Conservation (phyloP, 140 eudicot species). For the Flaveria floridana region DNA sequence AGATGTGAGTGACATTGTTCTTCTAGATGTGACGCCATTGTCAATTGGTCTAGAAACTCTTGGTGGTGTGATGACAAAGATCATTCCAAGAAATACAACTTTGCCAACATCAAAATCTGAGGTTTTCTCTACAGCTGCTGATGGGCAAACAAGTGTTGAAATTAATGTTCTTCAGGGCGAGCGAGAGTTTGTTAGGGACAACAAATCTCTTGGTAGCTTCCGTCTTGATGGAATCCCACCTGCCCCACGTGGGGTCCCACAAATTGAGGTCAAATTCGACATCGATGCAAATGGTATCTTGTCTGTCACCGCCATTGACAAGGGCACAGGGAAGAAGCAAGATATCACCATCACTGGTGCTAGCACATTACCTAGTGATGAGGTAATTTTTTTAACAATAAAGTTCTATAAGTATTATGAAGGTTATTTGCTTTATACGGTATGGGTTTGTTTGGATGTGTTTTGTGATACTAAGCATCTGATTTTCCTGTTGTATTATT, state of each 20-base stretch:
- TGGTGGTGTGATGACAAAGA: slow-evolving; percentile 98
- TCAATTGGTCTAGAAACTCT: slow-evolving; percentile 91
- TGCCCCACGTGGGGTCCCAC: slow-evolving; percentile 98
- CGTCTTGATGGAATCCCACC: slow-evolving; percentile 98
- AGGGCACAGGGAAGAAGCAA: slow-evolving; percentile 95
- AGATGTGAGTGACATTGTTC: slow-evolving; percentile 91
- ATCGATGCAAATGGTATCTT: slow-evolving; percentile 92
- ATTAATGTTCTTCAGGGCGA: slow-evolving; percentile 94
- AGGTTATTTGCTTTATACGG: not conserved
- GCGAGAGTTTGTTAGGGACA: slow-evolving; percentile 92
- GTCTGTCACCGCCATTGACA: slow-evolving; percentile 83
- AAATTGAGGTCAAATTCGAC: slow-evolving; percentile 89
- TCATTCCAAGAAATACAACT: slow-evolving; percentile 84
- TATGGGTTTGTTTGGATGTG: not conserved
- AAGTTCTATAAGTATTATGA: not conserved
- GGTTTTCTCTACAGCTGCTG: slow-evolving; percentile 98
- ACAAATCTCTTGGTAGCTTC: slow-evolving; percentile 93
- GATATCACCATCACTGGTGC: slow-evolving; percentile 97
- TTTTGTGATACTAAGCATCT: not conserved
- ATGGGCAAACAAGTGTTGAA: slow-evolving; percentile 96
- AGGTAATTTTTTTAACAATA: slow-evolving; percentile 41
- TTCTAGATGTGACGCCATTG: slow-evolving; percentile 84
- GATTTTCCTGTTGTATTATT: not conserved
- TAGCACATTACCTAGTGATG: slow-evolving; percentile 89
- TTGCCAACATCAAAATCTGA: slow-evolving; percentile 90